Conservation (phyloP, 345 rosid species). For the Salix koriyanagi region DNA sequence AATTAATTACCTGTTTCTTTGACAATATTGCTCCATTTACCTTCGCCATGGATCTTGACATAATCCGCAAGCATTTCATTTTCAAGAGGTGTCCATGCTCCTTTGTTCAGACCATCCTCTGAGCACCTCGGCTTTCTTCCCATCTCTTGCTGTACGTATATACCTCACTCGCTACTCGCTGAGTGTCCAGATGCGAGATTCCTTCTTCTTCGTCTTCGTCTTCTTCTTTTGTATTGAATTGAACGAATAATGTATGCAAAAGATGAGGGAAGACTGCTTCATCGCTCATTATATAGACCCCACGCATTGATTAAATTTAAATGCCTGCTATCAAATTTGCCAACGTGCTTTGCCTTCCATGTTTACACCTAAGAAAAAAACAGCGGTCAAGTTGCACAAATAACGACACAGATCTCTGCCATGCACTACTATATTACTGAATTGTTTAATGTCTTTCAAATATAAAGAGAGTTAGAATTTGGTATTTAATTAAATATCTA, state of each 20-base stretch:
- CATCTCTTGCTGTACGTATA: constrained; percentile 4
- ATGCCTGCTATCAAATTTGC: background rate
- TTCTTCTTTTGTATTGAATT: background rate
- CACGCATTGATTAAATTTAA: background rate
- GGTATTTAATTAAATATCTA: no score
- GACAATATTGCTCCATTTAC: constrained; percentile 30
- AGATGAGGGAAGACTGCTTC: background rate
- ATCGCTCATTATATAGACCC: background rate
- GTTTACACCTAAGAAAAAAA: background rate
- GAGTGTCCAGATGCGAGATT: no score
- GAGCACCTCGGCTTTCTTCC: constrained; percentile 20
- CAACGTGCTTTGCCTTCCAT: background rate
- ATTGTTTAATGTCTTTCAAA: background rate
- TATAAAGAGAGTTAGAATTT: background rate
- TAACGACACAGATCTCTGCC: no score
- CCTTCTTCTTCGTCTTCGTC: no score
- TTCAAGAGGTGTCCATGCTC: constrained; percentile 33
- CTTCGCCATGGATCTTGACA: constrained; percentile 27
- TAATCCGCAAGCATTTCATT: constrained; percentile 30
- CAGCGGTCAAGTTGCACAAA: no score
- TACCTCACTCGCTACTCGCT: background rate
- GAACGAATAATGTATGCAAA: background rate
- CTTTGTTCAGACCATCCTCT: constrained; percentile 29
- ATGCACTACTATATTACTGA: background rate
- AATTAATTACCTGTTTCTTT: constrained; percentile 16